These are phyloP conservation scores for Coemansia sp. DNA, from an alignment of 192 early-diverging fungal species.

Conservation along the genomic window DNA sequence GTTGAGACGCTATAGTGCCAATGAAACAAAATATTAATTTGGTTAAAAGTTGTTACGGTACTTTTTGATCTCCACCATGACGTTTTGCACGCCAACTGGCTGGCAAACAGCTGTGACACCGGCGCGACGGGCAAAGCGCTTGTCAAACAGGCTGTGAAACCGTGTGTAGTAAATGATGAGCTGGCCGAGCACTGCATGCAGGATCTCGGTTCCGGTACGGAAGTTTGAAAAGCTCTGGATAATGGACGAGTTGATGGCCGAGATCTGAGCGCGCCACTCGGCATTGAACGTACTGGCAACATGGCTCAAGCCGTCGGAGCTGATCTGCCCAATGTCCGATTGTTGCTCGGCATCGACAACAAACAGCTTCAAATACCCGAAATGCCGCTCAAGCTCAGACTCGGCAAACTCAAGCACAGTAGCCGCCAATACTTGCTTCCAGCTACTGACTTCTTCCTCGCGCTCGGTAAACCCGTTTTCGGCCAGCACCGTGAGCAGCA, in stretches of 20 bases:
- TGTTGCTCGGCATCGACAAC: conserved; percentile 70
- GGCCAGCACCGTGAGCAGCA: conserved; percentile 76
- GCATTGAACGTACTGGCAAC: conserved; percentile 75
- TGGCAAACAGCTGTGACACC: conserved; percentile 32
- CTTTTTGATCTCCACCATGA: conserved; percentile 97
- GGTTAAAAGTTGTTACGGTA: conserved; percentile 59
- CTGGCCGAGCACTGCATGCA: conserved; percentile 86
- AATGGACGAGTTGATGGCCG: conserved; percentile 78
- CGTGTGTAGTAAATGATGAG: conserved; percentile 91
- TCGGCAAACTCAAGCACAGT: conserved; percentile 82
- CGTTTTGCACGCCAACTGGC: conserved; percentile 87
- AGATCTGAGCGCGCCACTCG: conserved; percentile 75
- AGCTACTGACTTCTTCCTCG: conserved; percentile 51
- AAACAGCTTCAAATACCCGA: conserved; percentile 80
- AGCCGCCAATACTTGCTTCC: conserved; percentile 38
- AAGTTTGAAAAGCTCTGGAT: conserved; percentile 95
- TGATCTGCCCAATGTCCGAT: conserved; percentile 58
- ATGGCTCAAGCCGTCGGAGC: conserved; percentile 39
- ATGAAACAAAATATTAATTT: not conserved
- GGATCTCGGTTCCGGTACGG: conserved; percentile 87
- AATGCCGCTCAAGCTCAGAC: conserved; percentile 76
- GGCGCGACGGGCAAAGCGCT: conserved; percentile 59
- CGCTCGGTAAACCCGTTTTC: conserved; percentile 57
- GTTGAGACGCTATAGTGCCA: too few species aligned
- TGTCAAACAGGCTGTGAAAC: conserved; percentile 80